Base-by-base conservation (phyloP, 805 yeast genomes). In the Candida boidinii region DNA sequence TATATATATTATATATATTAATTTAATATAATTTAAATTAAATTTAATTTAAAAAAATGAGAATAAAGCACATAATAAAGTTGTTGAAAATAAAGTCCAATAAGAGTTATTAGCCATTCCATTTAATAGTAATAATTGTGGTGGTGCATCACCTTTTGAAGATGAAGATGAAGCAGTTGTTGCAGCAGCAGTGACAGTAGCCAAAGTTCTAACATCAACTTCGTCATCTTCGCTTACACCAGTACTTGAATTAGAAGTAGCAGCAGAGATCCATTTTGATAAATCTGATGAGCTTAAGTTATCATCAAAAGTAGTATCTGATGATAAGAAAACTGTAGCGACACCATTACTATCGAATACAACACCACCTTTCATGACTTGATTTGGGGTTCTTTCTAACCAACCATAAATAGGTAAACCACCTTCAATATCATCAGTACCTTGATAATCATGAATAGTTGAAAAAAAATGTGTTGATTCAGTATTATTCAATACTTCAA, bases 401-500 rank as follows among this genome's bases (percentile, higher is more conserved):
- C 68, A 74, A 25, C 79, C 86, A 25, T 58, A 51, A 21, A 69
- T 65, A 38, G 65, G 72, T 31, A 81, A 51, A 40, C 92, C 92
- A 11, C 66, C 56, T 26, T 70, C 70, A 43, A 81, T 68, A 46
- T 71, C 68, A 35, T 60, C 79, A 28, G 78, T 71, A 25, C 84
- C 85, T 55, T 81, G 92, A 65, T 68, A 81, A 48, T 78, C 84
- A 52, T 81, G 92, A 52, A 81, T 59, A 7, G 88, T 78, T 14
- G 86, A 65, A 56, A 63, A 77, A 44, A 81, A 64, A 36, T 76
- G 66, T 31, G 54, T 54, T 17, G 70, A 53, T 41, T 73, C 72
- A 12, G 85, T 73, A 35, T 60, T 56, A 56, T 80, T 80, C 74
- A 77, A 69, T 26, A 75, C 76, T 59, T 81, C 90, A 50, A 80